phyloP scores from a whole-genome alignment of 2,329 filamentous ascomycete genomes.

The Mycosphaerelloides madeirae region DNA sequence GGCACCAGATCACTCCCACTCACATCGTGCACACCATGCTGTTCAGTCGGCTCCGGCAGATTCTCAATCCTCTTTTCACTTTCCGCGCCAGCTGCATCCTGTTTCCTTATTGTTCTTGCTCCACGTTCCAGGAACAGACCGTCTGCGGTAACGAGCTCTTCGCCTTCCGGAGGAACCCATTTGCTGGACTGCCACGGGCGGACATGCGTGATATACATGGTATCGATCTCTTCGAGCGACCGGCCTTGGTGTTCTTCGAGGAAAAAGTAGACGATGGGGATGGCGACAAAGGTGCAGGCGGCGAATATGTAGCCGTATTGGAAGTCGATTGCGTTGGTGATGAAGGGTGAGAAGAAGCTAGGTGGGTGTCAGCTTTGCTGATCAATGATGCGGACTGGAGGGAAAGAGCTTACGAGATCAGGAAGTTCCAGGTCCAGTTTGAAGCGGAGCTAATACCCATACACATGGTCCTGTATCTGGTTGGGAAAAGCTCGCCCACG shows the following conservation, averaged over 20 bases:
- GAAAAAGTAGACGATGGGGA: constrained; percentile 69
- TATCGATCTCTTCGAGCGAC: constrained; percentile 73
- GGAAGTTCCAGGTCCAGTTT: constrained; percentile 53
- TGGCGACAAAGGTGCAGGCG: constrained; percentile 61
- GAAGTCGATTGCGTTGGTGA: constrained; percentile 66
- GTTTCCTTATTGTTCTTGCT: constrained; percentile 31
- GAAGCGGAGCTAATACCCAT: constrained; percentile 54
- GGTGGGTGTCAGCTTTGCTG: no score
- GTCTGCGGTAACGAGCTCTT: constrained; percentile 31
- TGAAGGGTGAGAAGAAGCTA: constrained; percentile 72
- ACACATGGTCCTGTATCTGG: constrained; percentile 46
- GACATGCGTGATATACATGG: constrained; percentile 58
- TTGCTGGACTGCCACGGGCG: constrained; percentile 30
- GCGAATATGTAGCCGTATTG: constrained; percentile 73
- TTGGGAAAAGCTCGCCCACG: constrained; percentile 46
- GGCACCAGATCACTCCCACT: constrained; percentile 26
- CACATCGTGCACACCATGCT: constrained; percentile 28
- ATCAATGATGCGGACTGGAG: not conserved
- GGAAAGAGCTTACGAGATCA: constrained; percentile 20
- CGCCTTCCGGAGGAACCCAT: constrained; percentile 30
- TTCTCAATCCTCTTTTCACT: constrained; percentile 21
- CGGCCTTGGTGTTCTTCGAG: constrained; percentile 69
- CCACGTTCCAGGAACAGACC: constrained; percentile 27
- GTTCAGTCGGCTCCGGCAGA: constrained; percentile 21
- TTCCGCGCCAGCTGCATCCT: constrained; percentile 30